These are phyloP conservation scores for Ceratocystis alfenasii DNA, from an alignment of 2,329 filamentous ascomycete species.

Conservation along the genomic window DNA sequence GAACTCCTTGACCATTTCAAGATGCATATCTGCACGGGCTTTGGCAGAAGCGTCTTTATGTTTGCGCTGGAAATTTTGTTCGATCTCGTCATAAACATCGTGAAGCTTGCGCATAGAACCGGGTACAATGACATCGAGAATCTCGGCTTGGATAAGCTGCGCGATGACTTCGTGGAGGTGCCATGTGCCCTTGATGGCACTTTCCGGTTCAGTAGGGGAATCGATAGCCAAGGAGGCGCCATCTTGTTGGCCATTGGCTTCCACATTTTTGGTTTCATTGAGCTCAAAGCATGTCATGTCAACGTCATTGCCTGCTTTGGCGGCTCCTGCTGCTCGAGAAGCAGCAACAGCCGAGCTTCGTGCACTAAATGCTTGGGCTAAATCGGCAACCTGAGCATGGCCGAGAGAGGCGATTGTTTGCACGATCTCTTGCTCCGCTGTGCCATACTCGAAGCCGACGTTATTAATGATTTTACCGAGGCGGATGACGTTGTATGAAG, in stretches of 20 bases:
- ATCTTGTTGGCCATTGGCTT: slow-evolving; percentile 28
- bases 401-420: slow-evolving; percentile 65
- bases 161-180: slow-evolving; percentile 41
- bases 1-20: slow-evolving; percentile 43
- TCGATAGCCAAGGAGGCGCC: background rate
- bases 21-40: slow-evolving; percentile 50
- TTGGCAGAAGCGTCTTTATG: slow-evolving; percentile 40
- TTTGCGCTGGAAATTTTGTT: slow-evolving; percentile 47
- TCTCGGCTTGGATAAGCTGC: slow-evolving; percentile 50
- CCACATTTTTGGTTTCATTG: slow-evolving; percentile 24
- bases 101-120: slow-evolving; percentile 48
- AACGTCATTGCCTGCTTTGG: slow-evolving; percentile 23
- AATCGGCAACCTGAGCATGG: slow-evolving; percentile 59
- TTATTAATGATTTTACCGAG: slow-evolving; percentile 69
- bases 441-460: slow-evolving; percentile 61
- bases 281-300: slow-evolving; percentile 4
- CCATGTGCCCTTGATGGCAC: slow-evolving; percentile 35
- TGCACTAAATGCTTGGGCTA: slow-evolving; percentile 49
- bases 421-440: slow-evolving; percentile 60
- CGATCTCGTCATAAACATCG: slow-evolving; percentile 50
- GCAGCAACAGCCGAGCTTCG: slow-evolving; percentile 25
- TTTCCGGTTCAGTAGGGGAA: slow-evolving; percentile 11
- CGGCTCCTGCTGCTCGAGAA: slow-evolving; percentile 26
- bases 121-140: slow-evolving; percentile 51
- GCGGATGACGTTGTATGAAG: slow-evolving; percentile 72